Percentiles rank a stretch among this genome's conserved stretches.
These are phyloP conservation scores for Begonia masoniana DNA, from an alignment of 306 rosid species.

Conservation along the genomic window DNA sequence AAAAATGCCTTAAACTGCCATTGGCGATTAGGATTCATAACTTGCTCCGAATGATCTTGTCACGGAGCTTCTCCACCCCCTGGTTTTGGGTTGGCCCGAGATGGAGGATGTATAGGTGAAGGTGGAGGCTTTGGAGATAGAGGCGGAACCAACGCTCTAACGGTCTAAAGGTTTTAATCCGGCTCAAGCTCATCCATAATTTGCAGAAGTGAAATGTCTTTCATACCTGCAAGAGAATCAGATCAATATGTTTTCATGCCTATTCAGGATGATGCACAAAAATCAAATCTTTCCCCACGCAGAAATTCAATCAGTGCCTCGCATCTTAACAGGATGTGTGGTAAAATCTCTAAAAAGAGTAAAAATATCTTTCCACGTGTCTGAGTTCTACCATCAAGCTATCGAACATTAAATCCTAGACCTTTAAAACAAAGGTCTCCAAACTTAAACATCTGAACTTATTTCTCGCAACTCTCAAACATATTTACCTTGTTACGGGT, in stretches of 20 bases:
- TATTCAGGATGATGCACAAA: neutral
- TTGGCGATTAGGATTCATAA: too few relatives aligned
- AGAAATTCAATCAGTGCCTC: conserved; percentile 7
- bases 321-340: too few relatives aligned
- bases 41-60: too few relatives aligned
- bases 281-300: too few relatives aligned
- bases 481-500: conserved; percentile 65
- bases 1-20: too few relatives aligned
- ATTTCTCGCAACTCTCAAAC: neutral
- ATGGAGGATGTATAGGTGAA: conserved; percentile 22
- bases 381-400: neutral
- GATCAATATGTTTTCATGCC: neutral
- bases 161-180: conserved; percentile 29
- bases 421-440: neutral
- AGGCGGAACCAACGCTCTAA: conserved; percentile 79
- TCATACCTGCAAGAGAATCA: conserved; percentile 37
- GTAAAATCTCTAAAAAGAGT: neutral
- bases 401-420: too few relatives aligned
- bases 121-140: conserved; percentile 44
- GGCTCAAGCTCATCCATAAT: conserved; percentile 34
- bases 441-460: neutral
- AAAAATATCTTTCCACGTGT: neutral
- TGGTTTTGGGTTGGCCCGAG: conserved; percentile 17
- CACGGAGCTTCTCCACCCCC: too few relatives aligned
- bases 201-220: conserved; percentile 39